Base-by-base conservation (phyloP, 441 rosid species). In the Populus hybrid region DNA sequence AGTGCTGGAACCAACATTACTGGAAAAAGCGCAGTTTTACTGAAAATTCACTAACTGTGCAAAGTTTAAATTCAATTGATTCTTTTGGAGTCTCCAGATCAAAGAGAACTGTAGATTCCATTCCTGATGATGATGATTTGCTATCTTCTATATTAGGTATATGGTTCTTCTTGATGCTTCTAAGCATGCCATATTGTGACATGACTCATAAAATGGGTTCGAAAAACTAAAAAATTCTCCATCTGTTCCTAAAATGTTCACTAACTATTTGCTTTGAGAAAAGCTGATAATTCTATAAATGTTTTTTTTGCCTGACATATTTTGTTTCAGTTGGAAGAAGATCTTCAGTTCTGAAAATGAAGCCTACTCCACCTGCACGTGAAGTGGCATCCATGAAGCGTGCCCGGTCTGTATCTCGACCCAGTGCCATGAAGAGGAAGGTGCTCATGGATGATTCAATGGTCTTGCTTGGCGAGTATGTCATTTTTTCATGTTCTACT, bases 401-500 rank as follows among this genome's bases (percentile, higher is more conserved):
- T 69, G 50, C 77, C 31, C 88, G 90, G 66, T 61, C 90, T 81
- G 84, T 90, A 76, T 82, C 91, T 24, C 92, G 91, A 50, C 78
- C 92, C 75, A 89, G 87, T 84, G 83, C 88, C 72, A 77, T 84
- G 38, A 97, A 93, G 92, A 93, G 99, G 88, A 97, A 97, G 92
- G 94, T 92, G 86, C 90, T 90, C 73, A 86, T 94, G 89, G 99
- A 97, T 82, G 99, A 97, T 79, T 82, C 87, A 28, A 92, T 94
- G 99, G 99, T 94, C 86, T 87, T 97, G 86, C 99, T 87, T 70
- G 99, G 99, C 92, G 98, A 97, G 99, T 97, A 94, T 82, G 99
- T 76, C 33, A 12, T 21, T 20, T 35, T 45, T 73, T 3, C 23
- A 29, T 36, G 40, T 20, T 20, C 11, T 16, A 31, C 10, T 9